These are phyloP conservation scores for Senecio squalidus DNA, from an alignment of 140 eudicot genomes.

Conservation along the genomic window DNA sequence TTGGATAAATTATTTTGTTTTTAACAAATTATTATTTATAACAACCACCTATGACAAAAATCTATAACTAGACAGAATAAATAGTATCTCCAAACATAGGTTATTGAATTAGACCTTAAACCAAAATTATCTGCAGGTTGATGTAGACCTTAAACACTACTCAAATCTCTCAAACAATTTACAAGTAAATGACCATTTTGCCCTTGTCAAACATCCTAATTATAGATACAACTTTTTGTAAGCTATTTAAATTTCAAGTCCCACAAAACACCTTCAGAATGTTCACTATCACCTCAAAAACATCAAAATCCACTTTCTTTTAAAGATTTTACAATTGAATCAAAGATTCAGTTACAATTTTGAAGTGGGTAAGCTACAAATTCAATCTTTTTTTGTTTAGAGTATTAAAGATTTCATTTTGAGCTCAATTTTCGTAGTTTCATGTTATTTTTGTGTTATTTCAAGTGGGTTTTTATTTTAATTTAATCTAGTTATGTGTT, in stretches of 20 bases:
- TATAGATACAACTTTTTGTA: conserved; percentile 15
- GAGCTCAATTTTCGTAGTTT: background rate
- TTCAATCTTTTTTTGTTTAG: background rate
- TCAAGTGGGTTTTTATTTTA: conserved; percentile 14
- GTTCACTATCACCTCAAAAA: background rate
- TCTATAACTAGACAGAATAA: conserved; percentile 2
- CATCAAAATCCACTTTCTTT: background rate
- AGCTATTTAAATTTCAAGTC: conserved; percentile 11
- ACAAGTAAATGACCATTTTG: conserved; percentile 2
- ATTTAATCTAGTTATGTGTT: background rate
- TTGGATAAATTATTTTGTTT: too few species aligned
- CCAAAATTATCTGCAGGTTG: background rate
- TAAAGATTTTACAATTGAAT: background rate
- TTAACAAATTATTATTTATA: too few species aligned
- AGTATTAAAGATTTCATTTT: background rate
- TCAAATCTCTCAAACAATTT: background rate
- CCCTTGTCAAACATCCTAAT: conserved; percentile 9
- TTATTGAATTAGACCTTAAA: background rate
- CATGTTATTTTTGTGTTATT: background rate
- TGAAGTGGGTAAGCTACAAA: conserved; percentile 15
- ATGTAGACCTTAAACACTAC: background rate
- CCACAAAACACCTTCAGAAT: conserved; percentile 6
- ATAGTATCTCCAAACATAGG: background rate
- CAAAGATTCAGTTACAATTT: background rate
- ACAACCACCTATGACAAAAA: too few species aligned